Base-by-base conservation (phyloP, 495 filamentous ascomycete species). In the Penicillium nucicola region DNA sequence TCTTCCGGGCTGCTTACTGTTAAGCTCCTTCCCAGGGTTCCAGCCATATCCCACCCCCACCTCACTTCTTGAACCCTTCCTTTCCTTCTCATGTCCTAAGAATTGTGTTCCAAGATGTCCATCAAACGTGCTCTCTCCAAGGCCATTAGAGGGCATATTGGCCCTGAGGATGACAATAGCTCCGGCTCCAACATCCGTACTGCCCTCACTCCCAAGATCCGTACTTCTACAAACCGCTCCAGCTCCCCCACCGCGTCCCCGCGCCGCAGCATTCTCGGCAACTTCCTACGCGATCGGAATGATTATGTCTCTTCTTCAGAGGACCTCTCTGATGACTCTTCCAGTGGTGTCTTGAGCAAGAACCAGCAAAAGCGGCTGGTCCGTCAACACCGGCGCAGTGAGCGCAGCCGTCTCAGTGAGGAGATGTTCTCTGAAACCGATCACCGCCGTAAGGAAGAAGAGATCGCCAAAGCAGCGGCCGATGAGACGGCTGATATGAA, bases 401-500 rank as follows among this genome's bases (percentile, higher is more conserved):
- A 68, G 43, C 66, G 63, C 9, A 83, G 69, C 53, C 79, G 63
- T 38, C 74, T 62, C 64, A 77, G 55, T 12, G 76, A 85, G 47
- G 76, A 84, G 38, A 66, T 76, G 39, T 74, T 78, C 49, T 68
- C 70, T 8, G 80, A 68, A 66, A 58, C 77, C 66, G 64, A 75
- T 60, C 44, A 74, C 67, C 60, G 50, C 38, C 67, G 65, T 40
- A 65, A 77, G 69, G 46, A 70, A 53, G 52, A 69, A 15, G 78
- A 85, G 49, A 67, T 64, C 32, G 60, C 58, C 14, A 64, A 65
- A 20, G 66, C 71, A 0, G 47, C 50, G 5, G 61, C 56, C 0
- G 65, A 70, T 33, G 73, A 76, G 46, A 77, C 75, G 1, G 44
- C 64, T 2, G 79, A 86, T 41, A 78, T 85, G 68, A 75, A 76